These are phyloP conservation scores for Sarocladiaceae sp. DNA, from an alignment of 2,329 filamentous ascomycete species.

Conservation along the genomic window DNA sequence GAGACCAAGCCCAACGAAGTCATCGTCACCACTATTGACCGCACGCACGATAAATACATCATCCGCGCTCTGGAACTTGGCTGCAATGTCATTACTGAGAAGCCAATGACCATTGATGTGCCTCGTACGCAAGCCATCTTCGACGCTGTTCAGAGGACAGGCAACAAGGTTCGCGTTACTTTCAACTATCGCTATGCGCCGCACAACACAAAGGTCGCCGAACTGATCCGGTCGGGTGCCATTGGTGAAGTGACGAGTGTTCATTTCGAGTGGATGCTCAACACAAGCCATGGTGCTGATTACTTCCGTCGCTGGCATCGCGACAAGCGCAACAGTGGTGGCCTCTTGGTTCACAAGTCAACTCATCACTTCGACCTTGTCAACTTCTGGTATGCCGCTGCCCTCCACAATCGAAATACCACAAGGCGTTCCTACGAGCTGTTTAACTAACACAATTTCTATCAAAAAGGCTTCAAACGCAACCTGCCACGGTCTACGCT, in stretches of 20 bases:
- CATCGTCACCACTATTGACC: constrained; percentile 60
- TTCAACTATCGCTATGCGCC: constrained; percentile 64
- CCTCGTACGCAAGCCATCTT: constrained; percentile 43
- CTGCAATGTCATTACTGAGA: constrained; percentile 59
- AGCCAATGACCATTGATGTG: constrained; percentile 61
- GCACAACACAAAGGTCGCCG: constrained; percentile 58
- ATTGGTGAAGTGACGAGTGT: constrained; percentile 54
- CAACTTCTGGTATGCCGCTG: constrained; percentile 47
- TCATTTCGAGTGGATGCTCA: constrained; percentile 62
- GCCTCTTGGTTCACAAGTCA: constrained; percentile 57
- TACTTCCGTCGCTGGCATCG: constrained; percentile 63
- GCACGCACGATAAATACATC: constrained; percentile 58
- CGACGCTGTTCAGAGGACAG: constrained; percentile 21
- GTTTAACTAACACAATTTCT: neutral
- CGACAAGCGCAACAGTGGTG: constrained; percentile 56
- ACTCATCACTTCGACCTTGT: constrained; percentile 62
- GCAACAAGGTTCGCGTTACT: constrained; percentile 50
- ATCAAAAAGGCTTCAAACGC: constrained; percentile 36
- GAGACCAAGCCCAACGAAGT: constrained; percentile 56
- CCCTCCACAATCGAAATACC: too few relatives aligned
- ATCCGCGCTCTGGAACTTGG: constrained; percentile 54
- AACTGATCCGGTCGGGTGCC: constrained; percentile 47
- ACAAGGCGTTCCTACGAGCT: too few relatives aligned
- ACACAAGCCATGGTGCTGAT: constrained; percentile 58
- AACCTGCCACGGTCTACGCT: constrained; percentile 52